Evolutionary conservation across 2,329 filamentous ascomycete genomes (phyloP).

Genomic region (Sphaerulina populicola): DNA sequence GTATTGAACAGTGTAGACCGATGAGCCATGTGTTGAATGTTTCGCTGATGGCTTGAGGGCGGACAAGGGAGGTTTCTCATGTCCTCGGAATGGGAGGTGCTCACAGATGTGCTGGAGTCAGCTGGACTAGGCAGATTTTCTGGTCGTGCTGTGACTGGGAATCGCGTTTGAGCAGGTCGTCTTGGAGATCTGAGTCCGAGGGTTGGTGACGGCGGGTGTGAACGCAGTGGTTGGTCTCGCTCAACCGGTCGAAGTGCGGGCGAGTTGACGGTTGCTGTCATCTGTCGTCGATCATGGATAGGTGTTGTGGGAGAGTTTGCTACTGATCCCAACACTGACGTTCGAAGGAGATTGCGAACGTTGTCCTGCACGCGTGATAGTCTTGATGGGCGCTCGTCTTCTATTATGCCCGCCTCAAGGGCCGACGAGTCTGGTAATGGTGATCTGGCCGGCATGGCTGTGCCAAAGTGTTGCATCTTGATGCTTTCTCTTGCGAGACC

Average conservation of each 20-base stretch:
- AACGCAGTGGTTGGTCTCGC: conserved; percentile 10
- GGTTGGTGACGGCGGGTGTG: conserved; percentile 9
- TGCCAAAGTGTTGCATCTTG: conserved; percentile 15
- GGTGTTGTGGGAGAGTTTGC: conserved; percentile 19
- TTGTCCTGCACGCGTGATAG: conserved; percentile 30
- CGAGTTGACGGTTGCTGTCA: background rate
- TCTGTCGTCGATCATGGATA: conserved; percentile 8
- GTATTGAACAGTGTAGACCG: conserved; percentile 27
- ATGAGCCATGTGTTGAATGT: conserved; percentile 20
- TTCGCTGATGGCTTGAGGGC: conserved; percentile 17
- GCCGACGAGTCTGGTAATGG: conserved; percentile 29
- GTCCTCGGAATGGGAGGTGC: background rate
- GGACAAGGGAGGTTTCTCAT: conserved; percentile 18
- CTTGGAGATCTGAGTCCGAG: conserved; percentile 1
- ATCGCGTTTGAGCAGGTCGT: conserved; percentile 5
- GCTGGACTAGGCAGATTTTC: conserved; percentile 20
- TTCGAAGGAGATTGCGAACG: conserved; percentile 29
- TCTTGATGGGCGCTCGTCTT: conserved; percentile 23
- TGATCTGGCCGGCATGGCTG: conserved; percentile 12
- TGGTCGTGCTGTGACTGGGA: conserved; percentile 3
- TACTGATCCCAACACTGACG: conserved; percentile 24
- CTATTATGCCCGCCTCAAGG: conserved; percentile 31
- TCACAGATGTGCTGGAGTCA: conserved; percentile 8
- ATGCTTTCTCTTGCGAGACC: background rate
- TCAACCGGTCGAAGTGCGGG: conserved; percentile 4